Evolutionary conservation across 192 early-diverging fungal genomes (phyloP).

Genomic region (Kickxella alabastrina): DNA sequence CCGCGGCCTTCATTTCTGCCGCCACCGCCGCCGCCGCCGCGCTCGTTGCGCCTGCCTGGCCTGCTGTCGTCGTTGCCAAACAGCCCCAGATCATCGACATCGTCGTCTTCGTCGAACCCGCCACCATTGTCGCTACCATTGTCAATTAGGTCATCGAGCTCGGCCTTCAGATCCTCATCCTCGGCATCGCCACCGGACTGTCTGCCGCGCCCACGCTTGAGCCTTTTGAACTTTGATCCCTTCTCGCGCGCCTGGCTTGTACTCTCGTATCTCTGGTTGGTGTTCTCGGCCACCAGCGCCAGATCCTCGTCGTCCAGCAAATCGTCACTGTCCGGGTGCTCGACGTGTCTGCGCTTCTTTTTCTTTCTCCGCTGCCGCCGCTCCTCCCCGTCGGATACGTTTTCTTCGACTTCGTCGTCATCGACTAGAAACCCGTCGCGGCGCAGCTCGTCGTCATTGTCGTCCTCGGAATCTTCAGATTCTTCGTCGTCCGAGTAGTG

Average conservation of each 20-base stretch:
- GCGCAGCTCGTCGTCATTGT: conserved; percentile 58
- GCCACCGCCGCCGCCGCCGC: neutral
- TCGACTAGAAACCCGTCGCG: conserved; percentile 72
- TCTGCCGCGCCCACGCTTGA: conserved; percentile 71
- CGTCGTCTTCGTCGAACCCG: neutral
- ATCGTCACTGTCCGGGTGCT: conserved; percentile 54
- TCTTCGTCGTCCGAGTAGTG: conserved; percentile 48
- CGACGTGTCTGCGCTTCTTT: conserved; percentile 18
- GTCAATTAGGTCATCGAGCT: conserved; percentile 29
- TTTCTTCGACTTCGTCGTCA: conserved; percentile 66
- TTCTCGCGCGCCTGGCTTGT: conserved; percentile 47
- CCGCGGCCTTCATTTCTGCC: neutral
- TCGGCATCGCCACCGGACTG: conserved; percentile 44
- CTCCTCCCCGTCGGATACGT: conserved; percentile 53
- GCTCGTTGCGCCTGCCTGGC: no score
- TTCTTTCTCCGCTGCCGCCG: conserved; percentile 53
- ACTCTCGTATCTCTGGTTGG: conserved; percentile 53
- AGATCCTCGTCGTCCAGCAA: conserved; percentile 90
- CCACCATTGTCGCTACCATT: conserved; percentile 15
- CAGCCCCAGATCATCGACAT: conserved; percentile 33
- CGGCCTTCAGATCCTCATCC: conserved; percentile 47
- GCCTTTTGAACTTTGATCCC: conserved; percentile 60
- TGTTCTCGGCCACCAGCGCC: conserved; percentile 85
- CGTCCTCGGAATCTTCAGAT: conserved; percentile 62
- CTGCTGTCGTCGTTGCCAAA: conserved; percentile 33